Conservation (phyloP, 2,329 filamentous ascomycete genomes). For the Colletotrichum spinosum region DNA sequence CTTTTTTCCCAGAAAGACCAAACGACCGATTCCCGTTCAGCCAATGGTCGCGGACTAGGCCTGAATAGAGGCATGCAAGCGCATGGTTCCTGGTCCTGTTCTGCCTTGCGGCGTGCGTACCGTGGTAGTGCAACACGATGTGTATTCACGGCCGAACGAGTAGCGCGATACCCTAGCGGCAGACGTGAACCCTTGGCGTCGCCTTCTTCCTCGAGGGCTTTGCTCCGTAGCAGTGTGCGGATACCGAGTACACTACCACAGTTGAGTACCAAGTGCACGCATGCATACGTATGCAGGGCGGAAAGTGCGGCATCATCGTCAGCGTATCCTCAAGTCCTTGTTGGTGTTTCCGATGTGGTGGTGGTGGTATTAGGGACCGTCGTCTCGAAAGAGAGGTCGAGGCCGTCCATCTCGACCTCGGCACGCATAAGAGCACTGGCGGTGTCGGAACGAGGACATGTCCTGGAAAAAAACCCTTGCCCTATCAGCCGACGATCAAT, state of each 20-base stretch:
- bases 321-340: background rate
- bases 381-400: conserved; percentile 22
- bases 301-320: conserved; percentile 35
- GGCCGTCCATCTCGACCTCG: conserved; percentile 24
- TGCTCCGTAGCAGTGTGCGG: no score
- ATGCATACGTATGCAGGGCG: conserved; percentile 25
- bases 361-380: background rate
- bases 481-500: no score
- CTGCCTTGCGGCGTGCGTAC: conserved; percentile 13
- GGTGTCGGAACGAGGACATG: conserved; percentile 3
- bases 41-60: conserved; percentile 1
- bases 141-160: conserved; percentile 17
- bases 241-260: no score
- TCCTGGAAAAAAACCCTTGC: no score
- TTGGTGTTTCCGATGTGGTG: conserved; percentile 5
- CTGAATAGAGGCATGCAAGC: background rate
- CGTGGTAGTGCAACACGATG: background rate
- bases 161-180: conserved; percentile 21
- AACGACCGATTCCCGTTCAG: conserved; percentile 4
- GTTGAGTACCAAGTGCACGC: background rate
- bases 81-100: conserved; percentile 6
- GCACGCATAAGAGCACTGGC: conserved; percentile 7
- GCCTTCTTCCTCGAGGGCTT: background rate
- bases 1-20: background rate
- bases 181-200: conserved; percentile 18